phyloP scores from a whole-genome alignment of 2,329 filamentous ascomycete genomes.

The Colletotrichum somersetense region DNA sequence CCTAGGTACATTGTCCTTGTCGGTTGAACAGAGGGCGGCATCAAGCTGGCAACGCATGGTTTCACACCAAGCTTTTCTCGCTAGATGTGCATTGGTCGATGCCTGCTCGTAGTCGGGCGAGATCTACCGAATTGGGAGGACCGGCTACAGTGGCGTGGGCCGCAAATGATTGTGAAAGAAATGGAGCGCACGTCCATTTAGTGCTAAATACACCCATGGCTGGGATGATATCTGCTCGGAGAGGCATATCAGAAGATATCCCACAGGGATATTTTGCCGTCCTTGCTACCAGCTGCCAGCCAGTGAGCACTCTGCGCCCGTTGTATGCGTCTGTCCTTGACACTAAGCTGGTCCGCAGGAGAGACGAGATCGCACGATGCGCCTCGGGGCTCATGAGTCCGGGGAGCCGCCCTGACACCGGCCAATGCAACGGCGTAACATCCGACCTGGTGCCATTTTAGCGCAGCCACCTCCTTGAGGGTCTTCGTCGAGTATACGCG shows the following conservation, averaged over 20 bases:
- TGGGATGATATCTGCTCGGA: neutral
- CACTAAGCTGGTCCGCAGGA: slow-evolving; percentile 52
- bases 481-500: slow-evolving; percentile 85
- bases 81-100: neutral
- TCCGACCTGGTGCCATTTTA: slow-evolving; percentile 94
- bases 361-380: slow-evolving; percentile 24
- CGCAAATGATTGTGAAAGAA: slow-evolving; percentile 10
- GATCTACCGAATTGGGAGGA: neutral
- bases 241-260: slow-evolving; percentile 79
- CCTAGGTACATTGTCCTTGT: neutral
- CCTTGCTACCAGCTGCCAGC: slow-evolving; percentile 91
- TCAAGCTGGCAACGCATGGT: neutral
- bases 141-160: neutral
- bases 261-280: slow-evolving; percentile 96
- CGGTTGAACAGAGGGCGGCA: neutral
- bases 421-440: slow-evolving; percentile 87
- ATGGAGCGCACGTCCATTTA: slow-evolving; percentile 2
- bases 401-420: slow-evolving; percentile 47
- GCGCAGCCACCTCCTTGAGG: slow-evolving; percentile 87
- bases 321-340: slow-evolving; percentile 73
- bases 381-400: slow-evolving; percentile 26
- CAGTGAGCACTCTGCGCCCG: slow-evolving; percentile 83
- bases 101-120: slow-evolving; percentile 3
- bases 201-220: slow-evolving; percentile 11
- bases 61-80: neutral